Evolutionary conservation across 768 basidiomycete genomes (phyloP).

Genomic region (Mycena sanguinolenta): DNA sequence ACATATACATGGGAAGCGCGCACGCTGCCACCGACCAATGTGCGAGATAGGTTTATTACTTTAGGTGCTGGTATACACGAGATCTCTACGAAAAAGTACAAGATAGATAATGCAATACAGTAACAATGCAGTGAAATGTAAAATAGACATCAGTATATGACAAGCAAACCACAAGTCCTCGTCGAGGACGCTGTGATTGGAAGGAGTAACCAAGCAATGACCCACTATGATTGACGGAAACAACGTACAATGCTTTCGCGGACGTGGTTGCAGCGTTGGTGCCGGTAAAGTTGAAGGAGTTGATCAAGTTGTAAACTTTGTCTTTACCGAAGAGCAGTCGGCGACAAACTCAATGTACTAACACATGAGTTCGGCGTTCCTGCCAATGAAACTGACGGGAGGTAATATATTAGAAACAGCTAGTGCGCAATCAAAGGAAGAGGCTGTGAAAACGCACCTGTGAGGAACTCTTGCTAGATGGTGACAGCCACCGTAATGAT

Average conservation of each 20-base stretch:
- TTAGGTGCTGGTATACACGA: constrained; percentile 21
- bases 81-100: constrained; percentile 23
- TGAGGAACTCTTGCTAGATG: constrained; percentile 79
- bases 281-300: constrained; percentile 74
- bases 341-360: constrained; percentile 82
- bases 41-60: too few relatives aligned
- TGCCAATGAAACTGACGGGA: constrained; percentile 80
- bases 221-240: constrained; percentile 3
- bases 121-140: constrained; percentile 24
- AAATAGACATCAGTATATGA: constrained; percentile 2
- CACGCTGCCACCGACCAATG: too few relatives aligned
- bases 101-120: constrained; percentile 32
- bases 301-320: constrained; percentile 68
- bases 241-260: constrained; percentile 49
- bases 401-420: constrained; percentile 59
- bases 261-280: constrained; percentile 41
- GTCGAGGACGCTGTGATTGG: constrained; percentile 45
- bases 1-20: too few relatives aligned
- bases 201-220: constrained; percentile 19
- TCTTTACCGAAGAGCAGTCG: constrained; percentile 77
- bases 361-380: constrained; percentile 79
- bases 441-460: constrained; percentile 49
- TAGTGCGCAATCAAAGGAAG: neutral
- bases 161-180: constrained; percentile 50
- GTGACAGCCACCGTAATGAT: constrained; percentile 77